These are phyloP conservation scores for Cytospora paraplurivora DNA, from an alignment of 2,329 filamentous ascomycete species.

Conservation along the genomic window DNA sequence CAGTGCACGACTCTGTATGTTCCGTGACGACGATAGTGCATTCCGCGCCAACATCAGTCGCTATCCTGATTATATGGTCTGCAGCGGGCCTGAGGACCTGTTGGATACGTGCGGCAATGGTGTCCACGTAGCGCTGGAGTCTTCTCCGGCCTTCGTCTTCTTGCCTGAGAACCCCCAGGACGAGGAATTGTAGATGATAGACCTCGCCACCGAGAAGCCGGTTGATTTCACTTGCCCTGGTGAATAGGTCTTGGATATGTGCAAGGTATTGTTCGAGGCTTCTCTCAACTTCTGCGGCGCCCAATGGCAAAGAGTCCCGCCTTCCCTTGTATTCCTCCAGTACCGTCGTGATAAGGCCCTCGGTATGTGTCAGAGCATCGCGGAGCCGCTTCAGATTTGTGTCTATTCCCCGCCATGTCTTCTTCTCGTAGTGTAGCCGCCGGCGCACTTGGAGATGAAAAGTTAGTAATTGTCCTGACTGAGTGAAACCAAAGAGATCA, in stretches of 20 bases:
- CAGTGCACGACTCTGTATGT: neutral
- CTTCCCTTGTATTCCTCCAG: neutral
- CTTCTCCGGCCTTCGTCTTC: neutral
- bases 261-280: neutral
- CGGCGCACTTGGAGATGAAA: neutral
- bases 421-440: conserved; percentile 2
- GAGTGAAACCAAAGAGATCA: too few species aligned
- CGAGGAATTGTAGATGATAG: neutral
- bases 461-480: too few species aligned
- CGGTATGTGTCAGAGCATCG: neutral
- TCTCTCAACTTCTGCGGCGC: neutral
- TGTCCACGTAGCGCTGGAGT: neutral
- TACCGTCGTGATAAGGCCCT: neutral
- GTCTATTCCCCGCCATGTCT: neutral
- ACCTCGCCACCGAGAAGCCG: neutral
- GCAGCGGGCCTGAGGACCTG: neutral
- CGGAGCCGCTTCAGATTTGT: neutral
- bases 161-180: neutral
- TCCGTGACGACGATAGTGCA: neutral
- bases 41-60: neutral
- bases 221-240: neutral
- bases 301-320: neutral
- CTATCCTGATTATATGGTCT: neutral
- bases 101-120: neutral
- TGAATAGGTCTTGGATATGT: neutral